Base-by-base conservation (phyloP, 192 early-diverging fungal species). In the Diversispora epigaea region DNA sequence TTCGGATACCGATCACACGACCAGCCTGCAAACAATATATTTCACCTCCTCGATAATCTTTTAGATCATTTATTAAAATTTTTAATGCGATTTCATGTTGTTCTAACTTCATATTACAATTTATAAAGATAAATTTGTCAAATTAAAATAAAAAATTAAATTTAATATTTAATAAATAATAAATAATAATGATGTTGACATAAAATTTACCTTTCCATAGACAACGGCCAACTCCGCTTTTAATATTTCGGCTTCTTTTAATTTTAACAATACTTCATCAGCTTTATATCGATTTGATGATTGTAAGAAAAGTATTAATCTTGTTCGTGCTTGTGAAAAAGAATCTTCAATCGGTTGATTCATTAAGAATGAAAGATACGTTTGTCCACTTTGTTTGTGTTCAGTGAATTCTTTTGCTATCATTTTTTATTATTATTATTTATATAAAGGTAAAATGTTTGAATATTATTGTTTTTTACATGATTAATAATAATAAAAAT, bases 41-140 rank as follows among this genome's bases (percentile, higher is more conserved):
- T 61, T 89, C 87, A 15, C 81, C 86, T 43, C 83, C 87, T 43
- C 80, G 70, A 79, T 83, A 86, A 65, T 89, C 87, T n/a, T 73
- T 79, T 46, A 87, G 32, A 14, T 80, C 78, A 54, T 81, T 61
- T 9, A 84, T 83, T 73, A 89, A 72, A 39, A 83, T 80, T 61
- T 77, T 22, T 6, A 89, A 73, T 46, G 83, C 78, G 9, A 83
- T 77, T 40, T 86, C 77, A 62, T 83, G 82, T 41, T 80, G 75
- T 21, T 56, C 63, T 41, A 84, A 64, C 87, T 88, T 67, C 41
- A 64, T 12, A 22, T 55, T 55, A 40, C 5, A 56, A 40, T 56
- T n/a, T 50, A 4, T 41, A 64, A 14, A 32, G 14, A 4, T 8
- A 17, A 60, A 22, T 49, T 60, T n/a, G n/a, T n/a, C n/a, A n/a